Percentiles rank a stretch among this genome's conserved stretches.
phyloP scores from a whole-genome alignment of 2,329 filamentous ascomycete species.

The Apiospora arundinis region DNA sequence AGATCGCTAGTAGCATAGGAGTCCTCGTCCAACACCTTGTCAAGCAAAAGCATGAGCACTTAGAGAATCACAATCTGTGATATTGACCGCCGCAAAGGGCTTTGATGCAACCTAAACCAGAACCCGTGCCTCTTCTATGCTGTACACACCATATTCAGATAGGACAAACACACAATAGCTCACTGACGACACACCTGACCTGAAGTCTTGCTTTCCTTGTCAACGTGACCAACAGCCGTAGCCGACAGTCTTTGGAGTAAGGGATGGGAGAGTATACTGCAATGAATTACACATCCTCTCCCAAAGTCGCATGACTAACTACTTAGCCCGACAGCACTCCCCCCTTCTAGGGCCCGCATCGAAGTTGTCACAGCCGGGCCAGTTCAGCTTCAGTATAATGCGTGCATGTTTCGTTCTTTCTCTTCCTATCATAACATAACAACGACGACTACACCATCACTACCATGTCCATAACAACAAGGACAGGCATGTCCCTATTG shows the following conservation, averaged over 20 bases:
- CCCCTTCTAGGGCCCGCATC: background rate
- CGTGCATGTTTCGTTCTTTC: background rate
- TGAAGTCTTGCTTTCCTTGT: background rate
- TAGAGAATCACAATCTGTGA: slow-evolving; percentile 3
- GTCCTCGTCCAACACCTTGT: too few relatives aligned
- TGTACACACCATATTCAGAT: background rate
- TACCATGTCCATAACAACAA: background rate
- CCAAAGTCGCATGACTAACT: background rate
- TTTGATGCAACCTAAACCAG: slow-evolving; percentile 3
- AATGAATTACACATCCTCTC: background rate
- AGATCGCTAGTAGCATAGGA: too few relatives aligned
- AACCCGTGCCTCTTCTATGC: background rate
- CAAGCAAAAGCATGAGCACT: too few relatives aligned
- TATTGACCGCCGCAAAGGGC: background rate
- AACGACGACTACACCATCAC: background rate
- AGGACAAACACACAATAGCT: background rate
- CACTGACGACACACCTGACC: background rate
- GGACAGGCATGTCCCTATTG: background rate
- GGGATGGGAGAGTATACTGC: background rate
- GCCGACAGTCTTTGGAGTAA: background rate
- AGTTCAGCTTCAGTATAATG: slow-evolving; percentile 1
- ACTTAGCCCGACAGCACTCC: background rate
- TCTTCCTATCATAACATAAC: background rate
- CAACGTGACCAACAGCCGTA: background rate
- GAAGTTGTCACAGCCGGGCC: background rate